Evolutionary conservation across 2,329 filamentous ascomycete species (phyloP).

Genomic region (Bipolaris gigantea): DNA sequence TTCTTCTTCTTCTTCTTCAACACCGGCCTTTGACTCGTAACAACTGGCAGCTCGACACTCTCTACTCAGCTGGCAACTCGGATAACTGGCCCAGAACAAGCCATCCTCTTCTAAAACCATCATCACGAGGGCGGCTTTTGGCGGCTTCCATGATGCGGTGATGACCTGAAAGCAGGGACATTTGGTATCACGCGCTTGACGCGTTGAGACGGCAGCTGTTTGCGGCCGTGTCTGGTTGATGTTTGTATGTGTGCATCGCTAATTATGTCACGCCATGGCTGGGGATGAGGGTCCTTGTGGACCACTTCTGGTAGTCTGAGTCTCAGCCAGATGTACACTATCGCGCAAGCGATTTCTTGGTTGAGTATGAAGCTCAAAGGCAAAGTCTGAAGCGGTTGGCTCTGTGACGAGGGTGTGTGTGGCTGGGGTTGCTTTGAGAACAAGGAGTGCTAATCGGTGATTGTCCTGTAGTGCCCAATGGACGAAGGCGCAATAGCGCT

Average conservation of each 20-base stretch:
- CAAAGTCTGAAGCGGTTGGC: constrained; percentile 37
- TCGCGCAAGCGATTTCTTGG: constrained; percentile 37
- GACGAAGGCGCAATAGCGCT: not conserved
- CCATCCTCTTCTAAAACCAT: constrained; percentile 78
- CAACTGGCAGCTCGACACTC: constrained; percentile 62
- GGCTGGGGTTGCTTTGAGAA: not conserved
- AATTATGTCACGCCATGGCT: constrained; percentile 11
- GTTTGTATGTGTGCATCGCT: constrained; percentile 24
- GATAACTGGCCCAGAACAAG: constrained; percentile 70
- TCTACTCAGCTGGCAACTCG: constrained; percentile 69
- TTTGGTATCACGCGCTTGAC: constrained; percentile 37
- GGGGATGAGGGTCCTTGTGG: constrained; percentile 39
- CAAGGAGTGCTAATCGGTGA: constrained; percentile 10
- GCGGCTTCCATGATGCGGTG: constrained; percentile 66
- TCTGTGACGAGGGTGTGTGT: too few species aligned
- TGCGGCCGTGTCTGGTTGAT: constrained; percentile 13
- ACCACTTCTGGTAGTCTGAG: constrained; percentile 47
- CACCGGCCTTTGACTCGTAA: constrained; percentile 74
- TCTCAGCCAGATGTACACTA: constrained; percentile 42
- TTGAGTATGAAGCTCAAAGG: constrained; percentile 42
- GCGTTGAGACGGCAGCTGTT: constrained; percentile 14
- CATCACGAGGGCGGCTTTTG: constrained; percentile 68
- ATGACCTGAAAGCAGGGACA: constrained; percentile 70
- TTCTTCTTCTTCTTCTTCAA: constrained; percentile 39
- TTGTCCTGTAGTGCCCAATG: not conserved